Base-by-base conservation (phyloP, 306 rosid species). In the Vicia villosa region DNA sequence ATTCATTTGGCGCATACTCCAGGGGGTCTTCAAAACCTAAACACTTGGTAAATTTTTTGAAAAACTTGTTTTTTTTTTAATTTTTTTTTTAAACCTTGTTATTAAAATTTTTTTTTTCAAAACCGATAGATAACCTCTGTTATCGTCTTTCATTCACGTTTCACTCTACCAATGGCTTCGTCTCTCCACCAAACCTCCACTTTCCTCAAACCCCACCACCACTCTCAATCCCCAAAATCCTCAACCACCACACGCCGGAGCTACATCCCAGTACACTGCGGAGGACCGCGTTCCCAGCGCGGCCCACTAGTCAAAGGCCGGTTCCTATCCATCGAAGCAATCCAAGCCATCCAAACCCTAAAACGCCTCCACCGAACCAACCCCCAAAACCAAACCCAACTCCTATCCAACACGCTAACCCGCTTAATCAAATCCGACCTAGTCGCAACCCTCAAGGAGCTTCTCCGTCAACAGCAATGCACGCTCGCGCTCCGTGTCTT, bases 201-300 rank as follows among this genome's bases (percentile, higher is more conserved):
- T 22, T 80, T 79, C 80, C 82, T 83, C 76, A 78, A 76, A 83
- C 72, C 76, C 79, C 80, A 68, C 21, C 10, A 34, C 38, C 14
- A 21, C 14, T 20, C 65, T 47, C 49, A 40, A 6, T n/a, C 16
- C 8, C 64, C 67, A 11, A 63, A 49, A 14, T 52, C 40, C 4
- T 8, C 79, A 14, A 0, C 58, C 8, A 0, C 79, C 63, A 34
- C 59, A 3, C 47, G 82, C 42, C 13, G 70, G 30, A 40, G 63
- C 77, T 43, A 34, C 21, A 21, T 84, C 57, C 77, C 70, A 0
- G 66, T 87, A 22, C 88, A 83, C 10, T 88, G 95, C 68, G 97
- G 98, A 3, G 95, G 98, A 2, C 98, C 98, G 1, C 91, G 98
- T 12, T 91, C 90, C 41, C 86, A 94, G 49, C 96, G 96, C 16